phyloP scores from a whole-genome alignment of 2,329 filamentous ascomycete species.

The Penicillium psychrosexuale region DNA sequence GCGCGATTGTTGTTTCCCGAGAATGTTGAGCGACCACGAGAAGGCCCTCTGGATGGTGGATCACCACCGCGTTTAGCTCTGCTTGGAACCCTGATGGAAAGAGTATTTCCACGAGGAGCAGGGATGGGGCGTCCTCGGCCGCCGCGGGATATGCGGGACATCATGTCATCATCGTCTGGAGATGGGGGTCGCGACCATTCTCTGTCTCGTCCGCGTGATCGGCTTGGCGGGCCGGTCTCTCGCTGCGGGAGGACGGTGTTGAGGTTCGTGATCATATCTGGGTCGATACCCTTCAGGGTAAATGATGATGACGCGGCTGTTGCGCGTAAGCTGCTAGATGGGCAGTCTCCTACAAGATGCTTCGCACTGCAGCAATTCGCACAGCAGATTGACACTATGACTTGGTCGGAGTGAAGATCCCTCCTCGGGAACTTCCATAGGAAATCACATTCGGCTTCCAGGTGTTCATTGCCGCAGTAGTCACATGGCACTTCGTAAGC shows the following conservation, averaged over 20 bases:
- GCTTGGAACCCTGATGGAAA: conserved; percentile 37
- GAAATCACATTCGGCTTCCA: conserved; percentile 58
- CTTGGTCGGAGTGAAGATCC: conserved; percentile 24
- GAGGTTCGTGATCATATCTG: conserved; percentile 39
- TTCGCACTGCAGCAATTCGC: conserved; percentile 42
- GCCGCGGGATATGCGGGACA: conserved; percentile 24
- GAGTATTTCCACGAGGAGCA: conserved; percentile 23
- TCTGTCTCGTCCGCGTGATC: background rate
- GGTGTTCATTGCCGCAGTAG: conserved; percentile 59
- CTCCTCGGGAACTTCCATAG: conserved; percentile 52
- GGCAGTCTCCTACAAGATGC: conserved; percentile 46
- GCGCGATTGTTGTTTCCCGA: conserved; percentile 21
- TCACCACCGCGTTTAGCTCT: conserved; percentile 23
- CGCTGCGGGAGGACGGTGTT: conserved; percentile 26
- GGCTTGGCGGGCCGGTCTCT: conserved; percentile 3
- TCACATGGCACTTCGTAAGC: conserved; percentile 56
- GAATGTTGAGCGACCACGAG: conserved; percentile 26
- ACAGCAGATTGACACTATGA: conserved; percentile 46
- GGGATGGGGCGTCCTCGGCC: conserved; percentile 27
- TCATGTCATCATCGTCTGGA: conserved; percentile 35
- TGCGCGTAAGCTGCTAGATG: conserved; percentile 27
- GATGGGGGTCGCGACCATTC: conserved; percentile 26
- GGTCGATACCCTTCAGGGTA: conserved; percentile 39
- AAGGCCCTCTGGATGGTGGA: background rate
- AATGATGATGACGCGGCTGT: conserved; percentile 35